Conservation (phyloP, 257 asterid species). For the Osmanthus fragrans region DNA sequence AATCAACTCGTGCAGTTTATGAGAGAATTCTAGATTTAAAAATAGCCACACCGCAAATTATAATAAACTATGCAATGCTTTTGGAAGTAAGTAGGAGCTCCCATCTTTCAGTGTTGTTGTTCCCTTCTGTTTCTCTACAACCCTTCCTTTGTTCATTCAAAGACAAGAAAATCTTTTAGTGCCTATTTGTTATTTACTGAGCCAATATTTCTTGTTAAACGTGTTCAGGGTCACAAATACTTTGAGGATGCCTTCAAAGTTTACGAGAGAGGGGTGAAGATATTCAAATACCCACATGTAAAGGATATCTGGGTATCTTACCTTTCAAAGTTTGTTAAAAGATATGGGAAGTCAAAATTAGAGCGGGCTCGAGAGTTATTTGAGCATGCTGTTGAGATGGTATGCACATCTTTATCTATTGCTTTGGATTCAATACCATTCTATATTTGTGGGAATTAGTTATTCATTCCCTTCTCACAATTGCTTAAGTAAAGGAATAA, state of each 20-base stretch:
- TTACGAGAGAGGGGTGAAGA: constrained; percentile 93
- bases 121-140: constrained; percentile 5
- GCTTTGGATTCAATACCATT: not conserved
- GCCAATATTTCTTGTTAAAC: constrained; percentile 19
- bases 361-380: constrained; percentile 95
- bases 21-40: constrained; percentile 86
- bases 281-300: constrained; percentile 93
- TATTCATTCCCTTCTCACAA: not conserved
- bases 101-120: not conserved
- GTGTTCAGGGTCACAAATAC: constrained; percentile 72
- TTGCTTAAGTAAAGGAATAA: not conserved
- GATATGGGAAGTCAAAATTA: constrained; percentile 88
- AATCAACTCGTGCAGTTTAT: constrained; percentile 86
- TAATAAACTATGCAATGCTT: constrained; percentile 88
- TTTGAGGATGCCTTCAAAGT: constrained; percentile 97
- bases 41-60: constrained; percentile 96
- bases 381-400: constrained; percentile 95
- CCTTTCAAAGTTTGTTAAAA: constrained; percentile 83
- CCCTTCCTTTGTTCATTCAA: constrained; percentile 3
- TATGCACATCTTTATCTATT: constrained; percentile 30
- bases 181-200: not conserved
- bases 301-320: constrained; percentile 95
- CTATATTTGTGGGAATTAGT: not conserved
- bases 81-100: constrained; percentile 59
- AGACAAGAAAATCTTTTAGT: not conserved